These are phyloP conservation scores for Lagenidium sp. DNA, from an alignment of 352 stramenopile species.

Conservation along the genomic window DNA sequence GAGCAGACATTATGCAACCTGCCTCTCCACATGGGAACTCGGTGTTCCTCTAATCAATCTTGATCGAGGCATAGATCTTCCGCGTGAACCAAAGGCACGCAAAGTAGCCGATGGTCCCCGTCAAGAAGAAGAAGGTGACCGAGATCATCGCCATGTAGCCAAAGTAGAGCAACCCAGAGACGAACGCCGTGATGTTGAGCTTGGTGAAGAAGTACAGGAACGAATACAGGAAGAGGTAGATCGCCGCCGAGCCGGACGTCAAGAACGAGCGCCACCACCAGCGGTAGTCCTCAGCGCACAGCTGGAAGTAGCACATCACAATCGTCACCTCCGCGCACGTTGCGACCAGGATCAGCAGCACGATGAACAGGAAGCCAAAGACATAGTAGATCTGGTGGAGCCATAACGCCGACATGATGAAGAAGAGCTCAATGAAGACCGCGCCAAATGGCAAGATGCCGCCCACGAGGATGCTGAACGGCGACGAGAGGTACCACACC, in stretches of 20 bases:
- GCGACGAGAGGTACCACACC: constrained; percentile 94
- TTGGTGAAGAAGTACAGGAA: constrained; percentile 98
- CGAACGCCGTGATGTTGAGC: constrained; percentile 94
- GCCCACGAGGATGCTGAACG: constrained; percentile 93
- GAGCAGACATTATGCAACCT: no score
- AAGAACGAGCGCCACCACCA: constrained; percentile 98
- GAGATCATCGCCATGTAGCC: constrained; percentile 99
- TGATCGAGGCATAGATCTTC: constrained; percentile 97
- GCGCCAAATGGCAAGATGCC: constrained; percentile 98
- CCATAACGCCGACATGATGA: constrained; percentile 99
- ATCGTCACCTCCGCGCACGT: constrained; percentile 99
- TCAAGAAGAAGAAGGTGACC: constrained; percentile 96
- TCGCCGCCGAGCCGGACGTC: constrained; percentile 91
- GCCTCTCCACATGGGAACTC: no score
- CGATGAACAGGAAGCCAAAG: constrained; percentile 99
- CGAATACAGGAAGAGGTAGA: constrained; percentile 99
- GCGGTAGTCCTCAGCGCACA: constrained; percentile 99
- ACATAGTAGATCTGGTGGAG: constrained; percentile 99
- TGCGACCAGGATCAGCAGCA: constrained; percentile 95
- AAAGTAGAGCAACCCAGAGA: constrained; percentile 97
- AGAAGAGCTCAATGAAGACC: constrained; percentile 99
- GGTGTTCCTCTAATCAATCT: constrained; percentile 89
- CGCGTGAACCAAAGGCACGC: constrained; percentile 98
- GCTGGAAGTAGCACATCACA: constrained; percentile 99
- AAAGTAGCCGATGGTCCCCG: constrained; percentile 95